Conservation (phyloP, 768 basidiomycete genomes). For the Tricholoma matsutake region DNA sequence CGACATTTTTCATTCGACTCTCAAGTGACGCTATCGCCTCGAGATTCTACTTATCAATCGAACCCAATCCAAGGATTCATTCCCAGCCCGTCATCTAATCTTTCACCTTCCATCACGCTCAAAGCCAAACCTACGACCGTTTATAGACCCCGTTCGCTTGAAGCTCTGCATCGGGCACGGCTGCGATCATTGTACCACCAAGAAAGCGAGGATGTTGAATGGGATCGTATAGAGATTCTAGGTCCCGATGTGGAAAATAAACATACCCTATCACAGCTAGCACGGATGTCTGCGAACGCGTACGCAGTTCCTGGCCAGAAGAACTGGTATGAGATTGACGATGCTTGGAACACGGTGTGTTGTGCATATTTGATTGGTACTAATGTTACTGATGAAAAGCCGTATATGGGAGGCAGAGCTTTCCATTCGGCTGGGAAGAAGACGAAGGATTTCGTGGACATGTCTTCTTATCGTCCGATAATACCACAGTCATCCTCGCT, state of each 20-base stretch:
- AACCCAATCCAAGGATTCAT: slow-evolving; percentile 7
- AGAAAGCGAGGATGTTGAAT: slow-evolving; percentile 55
- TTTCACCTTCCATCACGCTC: slow-evolving; percentile 22
- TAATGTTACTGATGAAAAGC: slow-evolving; percentile 2
- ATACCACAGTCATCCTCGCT: slow-evolving; percentile 79
- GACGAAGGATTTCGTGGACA: slow-evolving; percentile 86
- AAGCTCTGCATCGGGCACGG: slow-evolving; percentile 50
- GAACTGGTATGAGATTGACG: slow-evolving; percentile 82
- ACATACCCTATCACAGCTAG: slow-evolving; percentile 79
- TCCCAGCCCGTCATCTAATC: not conserved
- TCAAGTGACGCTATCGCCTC: slow-evolving; percentile 10
- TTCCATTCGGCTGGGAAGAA: slow-evolving; percentile 77
- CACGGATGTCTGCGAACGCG: slow-evolving; percentile 87
- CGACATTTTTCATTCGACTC: slow-evolving; percentile 12
- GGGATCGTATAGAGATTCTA: slow-evolving; percentile 63
- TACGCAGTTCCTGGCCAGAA: slow-evolving; percentile 69
- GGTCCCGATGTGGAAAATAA: slow-evolving; percentile 79
- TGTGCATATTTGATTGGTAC: slow-evolving; percentile 1
- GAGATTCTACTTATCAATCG: slow-evolving; percentile 1
- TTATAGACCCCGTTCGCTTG: slow-evolving; percentile 54
- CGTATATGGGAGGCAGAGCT: slow-evolving; percentile 47
- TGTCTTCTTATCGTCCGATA: slow-evolving; percentile 76
- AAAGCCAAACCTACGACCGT: slow-evolving; percentile 53
- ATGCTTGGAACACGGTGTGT: slow-evolving; percentile 63
- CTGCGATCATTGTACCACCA: slow-evolving; percentile 43